Base-by-base conservation (phyloP, 768 basidiomycete genomes). In the Hericium coralloides region DNA sequence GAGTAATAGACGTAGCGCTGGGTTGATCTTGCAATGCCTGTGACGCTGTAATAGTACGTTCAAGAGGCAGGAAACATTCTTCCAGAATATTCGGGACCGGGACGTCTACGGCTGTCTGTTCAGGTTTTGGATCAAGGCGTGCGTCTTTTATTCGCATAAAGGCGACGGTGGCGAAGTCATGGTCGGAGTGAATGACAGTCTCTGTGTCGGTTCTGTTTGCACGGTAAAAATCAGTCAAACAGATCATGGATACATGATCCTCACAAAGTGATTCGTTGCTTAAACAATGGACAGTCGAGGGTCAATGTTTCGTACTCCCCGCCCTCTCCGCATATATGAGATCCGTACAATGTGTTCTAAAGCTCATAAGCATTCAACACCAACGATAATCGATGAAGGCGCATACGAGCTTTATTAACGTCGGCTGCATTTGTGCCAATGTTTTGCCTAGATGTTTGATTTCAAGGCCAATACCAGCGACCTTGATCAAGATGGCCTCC, bases 261-360 rank as follows among this genome's bases (percentile, higher is more conserved):
- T 64, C 63, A 92, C 85, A 98, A 67, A 7, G 73, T 67, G 38
- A 99, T 86, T 10, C 79, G 76, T 39, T 79, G 78, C 62, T 91
- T 90, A 80, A 95, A 98, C 12, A 95, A 66, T 0, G 95, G 91
- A 59, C 88, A 89, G 62, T 97, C 91, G 12, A 94, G 73, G 1
- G 95, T 98, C 57, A 98, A 74, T 0, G 87, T 91, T 68, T 99
- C 97, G 70, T 98, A 99, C 72, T 99, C 97, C 2, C 97, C 97
- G 2, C 97, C 97, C 72, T 99, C 97, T 10, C 97, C 97, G 60
- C 95, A 98, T 2, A 95, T 80, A 67, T 99, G 97, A 0, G 88
- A 85, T 4, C 94, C 94, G 64, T 93, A 99, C 25, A 82, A 70
- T 10, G 71, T 66, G 67, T 95, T 92, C 92, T 93, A 61, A 2